These are phyloP conservation scores for Macrocystidia cucumis DNA, from an alignment of 1,284 basidiomycete genomes.

Conservation along the genomic window DNA sequence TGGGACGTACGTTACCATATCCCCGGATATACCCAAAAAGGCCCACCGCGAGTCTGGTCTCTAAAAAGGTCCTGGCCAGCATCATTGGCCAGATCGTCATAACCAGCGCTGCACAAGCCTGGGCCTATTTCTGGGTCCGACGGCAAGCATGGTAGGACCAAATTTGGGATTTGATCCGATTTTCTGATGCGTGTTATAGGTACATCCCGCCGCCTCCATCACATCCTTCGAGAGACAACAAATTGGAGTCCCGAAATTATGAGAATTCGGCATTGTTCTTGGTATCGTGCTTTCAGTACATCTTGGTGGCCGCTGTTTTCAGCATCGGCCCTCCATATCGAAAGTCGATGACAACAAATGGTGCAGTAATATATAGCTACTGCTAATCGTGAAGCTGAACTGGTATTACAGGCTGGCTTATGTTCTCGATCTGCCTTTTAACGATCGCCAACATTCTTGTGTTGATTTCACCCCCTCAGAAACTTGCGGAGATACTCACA, in stretches of 20 bases:
- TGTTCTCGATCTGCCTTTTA: slow-evolving; percentile 64
- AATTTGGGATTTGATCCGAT: not conserved
- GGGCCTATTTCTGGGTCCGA: slow-evolving; percentile 88
- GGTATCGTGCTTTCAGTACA: slow-evolving; percentile 97
- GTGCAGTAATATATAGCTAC: slow-evolving; percentile 33
- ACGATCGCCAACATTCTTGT: slow-evolving; percentile 71
- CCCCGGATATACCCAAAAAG: slow-evolving; percentile 83
- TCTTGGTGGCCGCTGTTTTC: slow-evolving; percentile 94
- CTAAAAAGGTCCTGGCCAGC: slow-evolving; percentile 91
- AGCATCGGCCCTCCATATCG: slow-evolving; percentile 97
- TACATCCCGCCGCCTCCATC: slow-evolving; percentile 62
- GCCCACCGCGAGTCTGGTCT: slow-evolving; percentile 94
- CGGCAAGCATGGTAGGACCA: slow-evolving; percentile 67
- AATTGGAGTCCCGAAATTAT: slow-evolving; percentile 86
- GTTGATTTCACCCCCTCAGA: slow-evolving; percentile 61
- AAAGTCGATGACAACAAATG: slow-evolving; percentile 92
- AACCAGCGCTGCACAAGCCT: slow-evolving; percentile 78
- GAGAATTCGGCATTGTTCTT: slow-evolving; percentile 94
- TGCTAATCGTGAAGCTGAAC: slow-evolving; percentile 9
- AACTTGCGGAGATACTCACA: slow-evolving; percentile 63
- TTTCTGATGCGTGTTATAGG: slow-evolving; percentile 28
- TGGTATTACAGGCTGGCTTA: slow-evolving; percentile 56
- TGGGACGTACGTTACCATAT: slow-evolving; percentile 93
- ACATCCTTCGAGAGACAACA: slow-evolving; percentile 47
- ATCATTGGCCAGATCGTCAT: slow-evolving; percentile 92